Conservation (phyloP, 1,139 yeast genomes). For the Suhomyces guaymorum region DNA sequence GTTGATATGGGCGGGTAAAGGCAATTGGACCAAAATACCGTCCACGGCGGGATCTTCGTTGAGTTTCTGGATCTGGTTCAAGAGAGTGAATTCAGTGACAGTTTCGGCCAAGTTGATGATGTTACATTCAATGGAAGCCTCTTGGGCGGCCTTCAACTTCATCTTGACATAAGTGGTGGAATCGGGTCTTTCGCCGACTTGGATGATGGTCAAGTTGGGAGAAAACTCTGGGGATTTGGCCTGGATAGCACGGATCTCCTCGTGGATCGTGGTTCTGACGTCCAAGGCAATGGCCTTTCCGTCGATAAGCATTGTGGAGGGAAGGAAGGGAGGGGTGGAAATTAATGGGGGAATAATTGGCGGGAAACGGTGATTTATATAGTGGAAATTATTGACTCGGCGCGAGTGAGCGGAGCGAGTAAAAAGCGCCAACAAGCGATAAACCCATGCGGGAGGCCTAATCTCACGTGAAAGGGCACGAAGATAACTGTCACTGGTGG, state of each 20-base stretch:
- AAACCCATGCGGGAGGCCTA: no score
- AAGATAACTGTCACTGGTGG: no score
- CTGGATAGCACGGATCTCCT: slow-evolving; percentile 59
- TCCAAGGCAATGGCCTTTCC: slow-evolving; percentile 70
- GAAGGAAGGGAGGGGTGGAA: no score
- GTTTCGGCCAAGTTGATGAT: slow-evolving; percentile 67
- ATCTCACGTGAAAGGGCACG: no score
- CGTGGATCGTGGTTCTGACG: slow-evolving; percentile 50
- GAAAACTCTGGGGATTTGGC: slow-evolving; percentile 58
- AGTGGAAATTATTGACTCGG: slow-evolving; percentile 17
- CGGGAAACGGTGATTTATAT: slow-evolving; percentile 7
- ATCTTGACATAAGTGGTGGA: slow-evolving; percentile 92
- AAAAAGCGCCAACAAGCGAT: neutral
- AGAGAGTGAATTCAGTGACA: slow-evolving; percentile 57
- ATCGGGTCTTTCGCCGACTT: slow-evolving; percentile 88
- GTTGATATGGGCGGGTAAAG: slow-evolving; percentile 79
- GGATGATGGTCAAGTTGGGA: slow-evolving; percentile 82
- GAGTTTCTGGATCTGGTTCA: slow-evolving; percentile 58
- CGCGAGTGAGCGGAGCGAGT: neutral
- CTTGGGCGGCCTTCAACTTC: slow-evolving; percentile 90
- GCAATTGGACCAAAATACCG: slow-evolving; percentile 90
- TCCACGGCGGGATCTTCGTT: slow-evolving; percentile 73
- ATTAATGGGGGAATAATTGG: no score
- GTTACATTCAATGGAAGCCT: slow-evolving; percentile 74
- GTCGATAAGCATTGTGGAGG: slow-evolving; percentile 48